Evolutionary conservation across 75 land plant genomes (phyloP), one percentile per base, ranked within the genome.

Genomic region (Picea glauca): DNA sequence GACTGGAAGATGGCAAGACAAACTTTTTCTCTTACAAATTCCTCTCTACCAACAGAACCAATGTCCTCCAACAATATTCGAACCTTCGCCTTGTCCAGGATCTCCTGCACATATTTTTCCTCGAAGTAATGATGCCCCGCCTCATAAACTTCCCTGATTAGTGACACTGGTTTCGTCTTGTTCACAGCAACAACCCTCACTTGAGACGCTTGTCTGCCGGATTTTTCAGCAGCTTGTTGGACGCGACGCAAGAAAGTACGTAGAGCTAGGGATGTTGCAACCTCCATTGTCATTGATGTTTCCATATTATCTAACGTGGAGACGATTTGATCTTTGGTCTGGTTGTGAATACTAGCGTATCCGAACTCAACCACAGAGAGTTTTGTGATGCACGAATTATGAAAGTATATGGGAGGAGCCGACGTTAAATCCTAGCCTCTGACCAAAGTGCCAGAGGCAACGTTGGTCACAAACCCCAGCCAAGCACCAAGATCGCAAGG

Each of bases 101-200:
- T 12, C 75, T 95, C 98, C 76, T 95, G 98, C n/a, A 91, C 98
- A 67, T 95, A 95, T 58, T 95, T 95, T 78, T 95, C 96, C 63
- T 93, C 95, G 67, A 95, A 95, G 73, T 83, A 72, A 13, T 95
- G 90, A 76, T 95, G 98, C 17, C 96, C 93, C 50, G 93, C 91
- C 65, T 95, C 93, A 77, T 93, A 93, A 59, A 93, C 84, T 67
- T 89, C 91, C 59, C 80, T 87, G 31, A 93, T 81, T 70, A 93
- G 77, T 8, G 90, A 83, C 12, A 84, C 85, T 3, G 96, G 98
- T 68, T 95, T 93, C 43, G 95, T 95, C 81, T 95, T 95, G 82
- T 93, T 88, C 6, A 95, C 92, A 0, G 89, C 95, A 43, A 95
- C 89, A 67, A 93, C 90, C 46, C 88, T 81, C 30, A 95, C 86